A percentile compares a stretch with the other conserved stretches of the same genome.
phyloP scores from a whole-genome alignment of 2,329 filamentous ascomycete genomes.

The Fusarium begoniae region DNA sequence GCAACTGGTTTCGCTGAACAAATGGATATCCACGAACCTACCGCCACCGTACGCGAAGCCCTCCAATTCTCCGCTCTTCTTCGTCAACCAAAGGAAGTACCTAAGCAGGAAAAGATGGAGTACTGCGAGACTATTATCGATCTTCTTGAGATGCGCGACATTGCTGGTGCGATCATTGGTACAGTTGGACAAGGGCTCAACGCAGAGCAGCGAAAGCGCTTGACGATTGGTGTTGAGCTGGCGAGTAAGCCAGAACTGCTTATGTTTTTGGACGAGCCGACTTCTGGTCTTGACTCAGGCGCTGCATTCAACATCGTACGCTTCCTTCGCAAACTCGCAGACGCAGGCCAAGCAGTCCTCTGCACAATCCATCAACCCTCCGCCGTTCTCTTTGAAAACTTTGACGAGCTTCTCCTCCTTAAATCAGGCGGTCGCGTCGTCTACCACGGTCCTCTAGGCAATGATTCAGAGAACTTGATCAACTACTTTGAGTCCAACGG shows the following conservation, averaged over 20 bases:
- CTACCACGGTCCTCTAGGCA: conserved; percentile 64
- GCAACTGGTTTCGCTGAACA: conserved; percentile 77
- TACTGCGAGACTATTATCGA: conserved; percentile 76
- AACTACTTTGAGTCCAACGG: conserved; percentile 63
- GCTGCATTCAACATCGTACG: conserved; percentile 70
- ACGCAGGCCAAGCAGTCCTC: conserved; percentile 66
- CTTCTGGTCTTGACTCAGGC: conserved; percentile 66
- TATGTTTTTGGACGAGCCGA: conserved; percentile 72
- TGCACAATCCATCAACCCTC: conserved; percentile 70
- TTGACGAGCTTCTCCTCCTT: conserved; percentile 65
- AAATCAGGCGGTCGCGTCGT: conserved; percentile 62
- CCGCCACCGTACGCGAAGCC: conserved; percentile 72
- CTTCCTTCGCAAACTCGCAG: conserved; percentile 68
- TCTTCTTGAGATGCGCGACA: conserved; percentile 72
- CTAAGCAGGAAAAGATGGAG: conserved; percentile 69
- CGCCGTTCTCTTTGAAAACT: conserved; percentile 64
- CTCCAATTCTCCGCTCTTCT: conserved; percentile 72
- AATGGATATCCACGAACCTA: conserved; percentile 73
- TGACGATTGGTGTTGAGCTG: conserved; percentile 66
- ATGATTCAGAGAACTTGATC: conserved; percentile 58
- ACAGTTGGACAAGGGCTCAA: conserved; percentile 67
- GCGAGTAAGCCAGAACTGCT: conserved; percentile 67
- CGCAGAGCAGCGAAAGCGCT: conserved; percentile 65
- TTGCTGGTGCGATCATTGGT: conserved; percentile 73
- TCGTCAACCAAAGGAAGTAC: conserved; percentile 66